A percentile compares a stretch with the other conserved stretches of the same genome.
Conservation (phyloP, 352 stramenopile species). For the Phytopythium boreale region DNA sequence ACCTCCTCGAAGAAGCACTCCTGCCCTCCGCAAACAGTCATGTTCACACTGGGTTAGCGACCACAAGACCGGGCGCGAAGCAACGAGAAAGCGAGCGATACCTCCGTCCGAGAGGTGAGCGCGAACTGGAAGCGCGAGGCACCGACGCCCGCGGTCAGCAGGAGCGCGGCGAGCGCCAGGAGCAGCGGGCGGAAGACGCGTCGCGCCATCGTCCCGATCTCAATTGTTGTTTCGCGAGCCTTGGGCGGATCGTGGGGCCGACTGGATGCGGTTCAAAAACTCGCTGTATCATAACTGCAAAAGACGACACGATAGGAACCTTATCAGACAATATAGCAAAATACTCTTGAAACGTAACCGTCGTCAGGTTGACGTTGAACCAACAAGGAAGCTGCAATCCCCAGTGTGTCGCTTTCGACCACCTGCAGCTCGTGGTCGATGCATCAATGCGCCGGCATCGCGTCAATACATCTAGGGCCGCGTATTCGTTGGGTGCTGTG, state of each 20-base stretch:
- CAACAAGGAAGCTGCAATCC: no score
- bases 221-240: neutral
- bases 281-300: no score
- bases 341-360: no score
- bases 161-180: slow-evolving; percentile 13
- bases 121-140: slow-evolving; percentile 52
- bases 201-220: neutral
- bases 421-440: no score
- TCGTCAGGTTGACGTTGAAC: no score
- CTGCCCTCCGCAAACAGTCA: slow-evolving; percentile 10
- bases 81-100: slow-evolving; percentile 4
- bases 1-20: slow-evolving; percentile 65
- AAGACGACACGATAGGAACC: no score
- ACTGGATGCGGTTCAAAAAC: no score
- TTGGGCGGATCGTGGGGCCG: neutral
- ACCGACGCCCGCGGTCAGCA: slow-evolving; percentile 10
- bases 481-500: no score
- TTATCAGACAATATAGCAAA: no score
- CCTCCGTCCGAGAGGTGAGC: slow-evolving; percentile 35
- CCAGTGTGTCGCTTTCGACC: no score
- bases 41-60: neutral
- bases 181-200: slow-evolving; percentile 8
- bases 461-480: no score
- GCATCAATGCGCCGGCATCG: no score
- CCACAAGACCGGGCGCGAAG: neutral